These are phyloP conservation scores for Blastobotrys raffinosifermentans DNA, from an alignment of 1,139 yeast species.

Conservation along the genomic window DNA sequence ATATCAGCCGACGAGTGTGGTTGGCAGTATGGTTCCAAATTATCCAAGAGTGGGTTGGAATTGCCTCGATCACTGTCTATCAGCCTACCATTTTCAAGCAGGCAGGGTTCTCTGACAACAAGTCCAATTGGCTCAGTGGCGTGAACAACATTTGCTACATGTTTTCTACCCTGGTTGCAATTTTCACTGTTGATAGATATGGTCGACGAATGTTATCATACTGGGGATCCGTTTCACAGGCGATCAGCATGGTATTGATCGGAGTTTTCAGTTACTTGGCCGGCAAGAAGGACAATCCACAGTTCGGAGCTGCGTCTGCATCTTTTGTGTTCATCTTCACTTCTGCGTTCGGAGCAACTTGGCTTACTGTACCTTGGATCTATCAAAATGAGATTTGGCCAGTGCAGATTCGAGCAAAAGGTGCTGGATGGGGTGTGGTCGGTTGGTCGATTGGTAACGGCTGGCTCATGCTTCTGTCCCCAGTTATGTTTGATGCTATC, in stretches of 20 bases:
- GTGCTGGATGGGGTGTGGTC: slow-evolving; percentile 32
- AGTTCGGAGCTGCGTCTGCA: slow-evolving; percentile 36
- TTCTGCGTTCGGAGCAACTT: slow-evolving; percentile 31
- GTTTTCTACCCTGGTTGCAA: slow-evolving; percentile 28
- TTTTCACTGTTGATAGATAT: slow-evolving; percentile 29
- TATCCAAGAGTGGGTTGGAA: slow-evolving; percentile 41
- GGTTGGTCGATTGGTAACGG: slow-evolving; percentile 40
- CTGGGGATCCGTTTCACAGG: slow-evolving; percentile 32
- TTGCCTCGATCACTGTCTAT: slow-evolving; percentile 40
- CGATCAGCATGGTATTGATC: slow-evolving; percentile 34
- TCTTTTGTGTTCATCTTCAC: slow-evolving; percentile 35
- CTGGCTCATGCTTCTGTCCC: slow-evolving; percentile 38
- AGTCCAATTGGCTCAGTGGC: slow-evolving; percentile 32
- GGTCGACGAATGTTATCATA: slow-evolving; percentile 30
- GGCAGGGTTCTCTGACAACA: slow-evolving; percentile 31
- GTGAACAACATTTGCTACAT: slow-evolving; percentile 27
- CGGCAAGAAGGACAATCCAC: slow-evolving; percentile 18
- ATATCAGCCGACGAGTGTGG: slow-evolving; percentile 36
- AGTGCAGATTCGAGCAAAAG: slow-evolving; percentile 16
- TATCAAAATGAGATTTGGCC: slow-evolving; percentile 17
- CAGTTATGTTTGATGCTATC: slow-evolving; percentile 35
- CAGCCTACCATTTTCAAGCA: slow-evolving; percentile 36
- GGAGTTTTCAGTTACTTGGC: slow-evolving; percentile 34
- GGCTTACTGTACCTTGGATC: slow-evolving; percentile 28
- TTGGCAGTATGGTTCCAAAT: slow-evolving; percentile 38